phyloP scores from a whole-genome alignment of 208 protist genomes.

The Leishmania guyanensis region DNA sequence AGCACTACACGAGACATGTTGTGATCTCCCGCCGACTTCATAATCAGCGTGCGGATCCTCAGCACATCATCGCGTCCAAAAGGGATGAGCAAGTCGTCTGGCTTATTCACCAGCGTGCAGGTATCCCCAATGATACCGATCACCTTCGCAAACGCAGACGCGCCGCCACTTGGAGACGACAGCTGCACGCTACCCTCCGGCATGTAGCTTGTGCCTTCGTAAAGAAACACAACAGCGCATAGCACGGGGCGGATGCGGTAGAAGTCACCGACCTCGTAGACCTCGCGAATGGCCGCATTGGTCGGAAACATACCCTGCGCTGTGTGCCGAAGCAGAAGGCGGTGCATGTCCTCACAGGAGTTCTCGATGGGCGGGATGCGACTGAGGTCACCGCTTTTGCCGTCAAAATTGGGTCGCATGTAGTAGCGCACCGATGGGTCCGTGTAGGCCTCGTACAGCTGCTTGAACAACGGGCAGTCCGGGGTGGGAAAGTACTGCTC shows the following conservation, averaged over 20 bases:
- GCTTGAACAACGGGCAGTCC: constrained; percentile 50
- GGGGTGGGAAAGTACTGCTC: constrained; percentile 58
- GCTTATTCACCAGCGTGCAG: constrained; percentile 1
- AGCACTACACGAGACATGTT: constrained; percentile 68
- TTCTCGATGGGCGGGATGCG: constrained; percentile 39
- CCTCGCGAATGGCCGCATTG: constrained; percentile 39
- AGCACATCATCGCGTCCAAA: constrained; percentile 14
- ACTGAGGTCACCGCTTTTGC: constrained; percentile 36
- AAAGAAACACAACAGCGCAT: constrained; percentile 69
- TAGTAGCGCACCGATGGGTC: constrained; percentile 79
- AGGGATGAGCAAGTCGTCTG: constrained; percentile 7
- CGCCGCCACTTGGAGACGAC: not conserved
- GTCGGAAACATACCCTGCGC: constrained; percentile 26
- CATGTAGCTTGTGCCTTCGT: constrained; percentile 40
- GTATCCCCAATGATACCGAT: constrained; percentile 54
- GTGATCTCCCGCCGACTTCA: constrained; percentile 74
- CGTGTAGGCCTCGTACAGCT: constrained; percentile 59
- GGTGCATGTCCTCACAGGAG: constrained; percentile 42
- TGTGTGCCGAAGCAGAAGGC: constrained; percentile 20
- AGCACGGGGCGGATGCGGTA: constrained; percentile 46
- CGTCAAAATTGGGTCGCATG: constrained; percentile 34
- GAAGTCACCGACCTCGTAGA: constrained; percentile 22
- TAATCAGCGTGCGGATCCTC: constrained; percentile 59
- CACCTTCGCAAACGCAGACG: constrained; percentile 45
- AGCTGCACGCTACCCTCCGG: constrained; percentile 60